These are phyloP conservation scores for Picochlorum sp. DNA, from an alignment of 139 green algal genomes.

Conservation along the genomic window DNA sequence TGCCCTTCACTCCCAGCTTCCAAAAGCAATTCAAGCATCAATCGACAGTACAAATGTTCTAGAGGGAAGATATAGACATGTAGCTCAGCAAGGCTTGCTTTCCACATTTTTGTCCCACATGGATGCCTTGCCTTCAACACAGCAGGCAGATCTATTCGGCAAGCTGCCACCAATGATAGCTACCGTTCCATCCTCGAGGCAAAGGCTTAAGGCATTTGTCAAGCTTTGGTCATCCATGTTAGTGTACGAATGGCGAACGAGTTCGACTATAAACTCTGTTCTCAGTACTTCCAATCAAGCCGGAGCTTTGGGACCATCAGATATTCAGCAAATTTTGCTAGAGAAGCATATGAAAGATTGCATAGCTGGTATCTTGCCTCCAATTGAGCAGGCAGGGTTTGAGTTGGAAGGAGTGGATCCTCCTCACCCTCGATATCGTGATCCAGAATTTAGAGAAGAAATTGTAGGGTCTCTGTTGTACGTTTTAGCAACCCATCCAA, in stretches of 20 bases:
- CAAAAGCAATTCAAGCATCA: constrained; percentile 3
- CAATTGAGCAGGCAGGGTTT: neutral
- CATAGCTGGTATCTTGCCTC: constrained; percentile 12
- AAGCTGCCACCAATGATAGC: constrained; percentile 16
- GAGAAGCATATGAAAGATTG: constrained; percentile 4
- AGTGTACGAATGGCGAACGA: constrained; percentile 20
- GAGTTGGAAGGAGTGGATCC: neutral
- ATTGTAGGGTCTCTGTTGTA: constrained; percentile 28
- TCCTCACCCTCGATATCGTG: constrained; percentile 2
- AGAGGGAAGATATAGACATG: neutral
- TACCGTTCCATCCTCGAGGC: constrained; percentile 5
- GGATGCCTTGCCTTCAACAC: constrained; percentile 6
- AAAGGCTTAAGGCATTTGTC: constrained; percentile 9
- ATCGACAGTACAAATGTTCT: constrained; percentile 1
- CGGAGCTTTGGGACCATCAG: neutral
- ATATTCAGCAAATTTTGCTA: neutral
- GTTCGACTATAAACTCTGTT: neutral
- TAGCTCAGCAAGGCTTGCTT: constrained; percentile 2
- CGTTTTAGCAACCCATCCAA: constrained; percentile 17
- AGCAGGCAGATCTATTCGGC: constrained; percentile 18
- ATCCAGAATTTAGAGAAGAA: constrained; percentile 35
- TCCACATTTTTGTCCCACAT: constrained; percentile 11
- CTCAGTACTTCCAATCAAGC: neutral
- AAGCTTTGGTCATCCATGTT: constrained; percentile 12
- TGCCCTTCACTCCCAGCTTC: constrained; percentile 11